Percentiles rank a stretch among this genome's conserved stretches.
phyloP scores from a whole-genome alignment of 805 yeast species.

The Schwanniomyces vanrijiae region DNA sequence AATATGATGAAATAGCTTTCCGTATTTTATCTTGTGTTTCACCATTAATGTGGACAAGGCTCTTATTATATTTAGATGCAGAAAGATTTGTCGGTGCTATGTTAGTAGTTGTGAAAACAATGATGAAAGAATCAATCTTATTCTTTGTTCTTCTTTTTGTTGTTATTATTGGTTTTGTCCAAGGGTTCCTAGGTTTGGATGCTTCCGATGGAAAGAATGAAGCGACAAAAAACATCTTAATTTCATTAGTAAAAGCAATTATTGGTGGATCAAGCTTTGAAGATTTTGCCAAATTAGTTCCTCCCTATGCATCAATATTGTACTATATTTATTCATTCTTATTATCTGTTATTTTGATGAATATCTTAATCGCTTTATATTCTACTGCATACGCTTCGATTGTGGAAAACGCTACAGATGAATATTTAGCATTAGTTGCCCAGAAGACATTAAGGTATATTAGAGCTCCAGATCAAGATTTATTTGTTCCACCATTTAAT shows the following conservation, averaged over 20 bases:
- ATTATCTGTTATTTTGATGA: conserved; percentile 72
- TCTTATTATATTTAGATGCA: conserved; percentile 74
- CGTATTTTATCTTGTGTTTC: conserved; percentile 76
- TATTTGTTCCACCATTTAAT: conserved; percentile 84
- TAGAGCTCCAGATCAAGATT: conserved; percentile 85
- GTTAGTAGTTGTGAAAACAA: conserved; percentile 79
- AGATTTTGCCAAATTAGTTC: conserved; percentile 69
- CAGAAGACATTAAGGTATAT: conserved; percentile 81
- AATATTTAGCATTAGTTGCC: conserved; percentile 80
- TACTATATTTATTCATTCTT: conserved; percentile 78
- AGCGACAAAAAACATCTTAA: conserved; percentile 62
- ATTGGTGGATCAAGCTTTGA: conserved; percentile 74
- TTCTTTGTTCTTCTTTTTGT: conserved; percentile 74
- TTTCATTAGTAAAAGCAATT: conserved; percentile 68
- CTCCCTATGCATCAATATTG: conserved; percentile 81
- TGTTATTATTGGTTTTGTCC: conserved; percentile 77
- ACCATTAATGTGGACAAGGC: conserved; percentile 83
- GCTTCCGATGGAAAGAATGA: conserved; percentile 84
- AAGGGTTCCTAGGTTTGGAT: conserved; percentile 84
- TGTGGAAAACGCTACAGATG: conserved; percentile 80
- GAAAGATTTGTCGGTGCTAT: conserved; percentile 83
- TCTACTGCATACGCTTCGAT: conserved; percentile 82
- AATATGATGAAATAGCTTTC: conserved; percentile 59
- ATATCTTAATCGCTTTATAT: conserved; percentile 80
- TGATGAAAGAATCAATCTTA: conserved; percentile 85